These are phyloP conservation scores for Niveomyces coronatus DNA, from an alignment of 2,329 filamentous ascomycete genomes.

Conservation along the genomic window DNA sequence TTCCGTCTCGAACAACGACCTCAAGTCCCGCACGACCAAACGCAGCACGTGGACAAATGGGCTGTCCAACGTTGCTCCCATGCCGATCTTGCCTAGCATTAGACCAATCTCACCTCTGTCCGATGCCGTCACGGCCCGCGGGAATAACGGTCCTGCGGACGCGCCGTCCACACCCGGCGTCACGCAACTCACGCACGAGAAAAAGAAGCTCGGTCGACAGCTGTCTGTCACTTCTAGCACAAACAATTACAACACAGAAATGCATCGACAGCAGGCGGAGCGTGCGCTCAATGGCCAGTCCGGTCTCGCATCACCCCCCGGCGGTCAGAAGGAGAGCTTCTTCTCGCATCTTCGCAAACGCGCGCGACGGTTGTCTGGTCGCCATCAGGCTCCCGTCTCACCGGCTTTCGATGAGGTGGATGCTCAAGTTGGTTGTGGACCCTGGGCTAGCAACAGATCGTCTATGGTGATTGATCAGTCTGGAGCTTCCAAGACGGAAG, in stretches of 20 bases:
- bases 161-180: constrained; percentile 14
- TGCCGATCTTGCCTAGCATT: constrained; percentile 92
- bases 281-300: constrained; percentile 75
- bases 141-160: constrained; percentile 46
- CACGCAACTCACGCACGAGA: constrained; percentile 48
- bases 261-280: constrained; percentile 85
- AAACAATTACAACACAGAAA: constrained; percentile 85
- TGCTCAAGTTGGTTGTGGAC: constrained; percentile 82
- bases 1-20: constrained; percentile 30
- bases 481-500: constrained; percentile 42
- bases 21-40: constrained; percentile 51
- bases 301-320: constrained; percentile 65
- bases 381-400: constrained; percentile 73
- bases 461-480: constrained; percentile 66
- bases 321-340: constrained; percentile 86
- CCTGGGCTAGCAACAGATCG: constrained; percentile 78
- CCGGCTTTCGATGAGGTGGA: constrained; percentile 80
- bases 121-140: constrained; percentile 83
- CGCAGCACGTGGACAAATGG: constrained; percentile 91
- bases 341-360: constrained; percentile 95
- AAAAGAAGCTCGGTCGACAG: constrained; percentile 94
- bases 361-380: constrained; percentile 81
- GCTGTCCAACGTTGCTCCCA: constrained; percentile 69
- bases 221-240: constrained; percentile 84
- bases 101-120: constrained; percentile 93